Conservation (phyloP, 495 filamentous ascomycete genomes). For the Penicillium steckii region DNA sequence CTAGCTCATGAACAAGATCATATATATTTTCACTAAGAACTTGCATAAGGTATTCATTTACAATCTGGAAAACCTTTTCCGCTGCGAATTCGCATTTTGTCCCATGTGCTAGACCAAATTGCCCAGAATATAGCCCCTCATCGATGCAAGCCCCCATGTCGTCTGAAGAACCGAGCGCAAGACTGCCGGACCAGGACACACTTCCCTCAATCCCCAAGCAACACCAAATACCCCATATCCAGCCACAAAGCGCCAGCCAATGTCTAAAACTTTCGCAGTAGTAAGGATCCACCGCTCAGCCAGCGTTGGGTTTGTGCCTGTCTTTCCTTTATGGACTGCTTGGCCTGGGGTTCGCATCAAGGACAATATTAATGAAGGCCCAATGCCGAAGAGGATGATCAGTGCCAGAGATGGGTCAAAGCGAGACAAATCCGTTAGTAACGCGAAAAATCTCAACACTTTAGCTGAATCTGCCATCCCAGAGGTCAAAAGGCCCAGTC, state of each 20-base stretch:
- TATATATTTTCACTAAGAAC: too few species aligned
- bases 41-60: too few species aligned
- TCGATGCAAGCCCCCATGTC: constrained; percentile 46
- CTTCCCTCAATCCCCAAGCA: constrained; percentile 55
- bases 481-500: constrained; percentile 51
- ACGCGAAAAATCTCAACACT: constrained; percentile 53
- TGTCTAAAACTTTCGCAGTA: constrained; percentile 45
- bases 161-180: constrained; percentile 49
- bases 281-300: constrained; percentile 47
- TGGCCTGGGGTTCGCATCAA: constrained; percentile 33
- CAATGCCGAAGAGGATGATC: constrained; percentile 51
- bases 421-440: constrained; percentile 36
- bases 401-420: constrained; percentile 55
- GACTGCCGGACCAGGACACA: constrained; percentile 57
- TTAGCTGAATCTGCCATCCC: constrained; percentile 57
- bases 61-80: too few species aligned
- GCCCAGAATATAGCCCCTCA: constrained; percentile 49
- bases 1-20: too few species aligned
- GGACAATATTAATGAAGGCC: constrained; percentile 41
- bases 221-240: constrained; percentile 55
- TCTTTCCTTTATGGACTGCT: constrained; percentile 11
- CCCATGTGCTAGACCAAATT: constrained; percentile 34
- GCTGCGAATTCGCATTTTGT: too few species aligned
- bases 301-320: constrained; percentile 35
- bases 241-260: constrained; percentile 52